phyloP scores from a whole-genome alignment of 495 filamentous ascomycete species.

The Aspergillus carlsbadensis region DNA sequence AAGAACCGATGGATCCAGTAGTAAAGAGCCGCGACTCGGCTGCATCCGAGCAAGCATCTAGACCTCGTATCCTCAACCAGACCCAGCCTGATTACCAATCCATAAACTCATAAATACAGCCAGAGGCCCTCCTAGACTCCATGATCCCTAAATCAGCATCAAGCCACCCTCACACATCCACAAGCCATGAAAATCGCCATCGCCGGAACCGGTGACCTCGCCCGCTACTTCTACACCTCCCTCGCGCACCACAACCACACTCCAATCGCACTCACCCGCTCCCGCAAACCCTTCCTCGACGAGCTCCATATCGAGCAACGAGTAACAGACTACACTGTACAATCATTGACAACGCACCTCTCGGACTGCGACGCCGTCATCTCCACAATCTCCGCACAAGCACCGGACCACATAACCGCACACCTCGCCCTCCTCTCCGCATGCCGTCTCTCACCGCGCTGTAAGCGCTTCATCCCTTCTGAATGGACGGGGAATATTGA shows the following conservation, averaged over 20 bases:
- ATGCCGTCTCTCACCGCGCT: conserved; percentile 3
- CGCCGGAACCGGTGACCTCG: conserved; percentile 14
- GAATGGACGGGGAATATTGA: neutral
- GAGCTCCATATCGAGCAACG: too few relatives aligned
- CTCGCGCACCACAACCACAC: conserved; percentile 4
- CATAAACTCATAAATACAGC: too few relatives aligned
- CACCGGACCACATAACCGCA: neutral
- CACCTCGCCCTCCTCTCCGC: conserved; percentile 15
- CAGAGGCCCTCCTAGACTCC: too few relatives aligned
- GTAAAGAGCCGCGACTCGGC: too few relatives aligned
- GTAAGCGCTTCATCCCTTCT: neutral
- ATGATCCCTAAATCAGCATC: too few relatives aligned
- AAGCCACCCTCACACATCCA: neutral
- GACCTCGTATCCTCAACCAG: too few relatives aligned
- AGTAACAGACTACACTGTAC: neutral
- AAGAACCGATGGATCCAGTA: too few relatives aligned
- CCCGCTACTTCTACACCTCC: conserved; percentile 14
- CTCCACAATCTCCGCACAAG: conserved; percentile 10
- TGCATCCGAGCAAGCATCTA: too few relatives aligned
- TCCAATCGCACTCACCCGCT: conserved; percentile 3
- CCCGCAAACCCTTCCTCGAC: too few relatives aligned
- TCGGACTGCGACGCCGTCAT: conserved; percentile 15
- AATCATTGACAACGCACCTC: neutral
- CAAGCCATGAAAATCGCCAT: conserved; percentile 16
- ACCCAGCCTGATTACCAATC: too few relatives aligned